A percentile compares a stretch with the other conserved stretches of the same genome.
These are phyloP conservation scores for Hypomyces perniciosus DNA, from an alignment of 2,329 filamentous ascomycete genomes.

Conservation along the genomic window DNA sequence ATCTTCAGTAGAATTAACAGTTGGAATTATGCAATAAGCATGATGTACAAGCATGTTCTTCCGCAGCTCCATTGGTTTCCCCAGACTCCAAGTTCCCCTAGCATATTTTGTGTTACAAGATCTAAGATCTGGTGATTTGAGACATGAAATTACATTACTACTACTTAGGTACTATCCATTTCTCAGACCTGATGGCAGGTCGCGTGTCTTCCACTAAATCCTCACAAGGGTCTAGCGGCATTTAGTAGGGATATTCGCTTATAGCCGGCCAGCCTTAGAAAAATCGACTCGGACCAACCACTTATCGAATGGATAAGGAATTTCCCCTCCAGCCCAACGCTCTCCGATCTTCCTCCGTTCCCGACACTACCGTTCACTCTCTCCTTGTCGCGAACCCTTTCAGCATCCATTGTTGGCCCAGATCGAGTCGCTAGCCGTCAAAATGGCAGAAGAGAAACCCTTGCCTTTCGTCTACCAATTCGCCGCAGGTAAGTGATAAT, in stretches of 20 bases:
- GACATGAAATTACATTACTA: too few relatives aligned
- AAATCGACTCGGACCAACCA: neutral
- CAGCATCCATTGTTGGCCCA: constrained; percentile 4
- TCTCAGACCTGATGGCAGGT: neutral
- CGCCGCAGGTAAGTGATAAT: constrained; percentile 61
- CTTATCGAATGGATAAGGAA: constrained; percentile 4
- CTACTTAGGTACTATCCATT: neutral
- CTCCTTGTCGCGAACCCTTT: constrained; percentile 18
- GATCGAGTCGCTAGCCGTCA: constrained; percentile 23
- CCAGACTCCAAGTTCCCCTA: too few relatives aligned
- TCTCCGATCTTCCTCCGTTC: constrained; percentile 13
- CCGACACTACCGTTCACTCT: constrained; percentile 4
- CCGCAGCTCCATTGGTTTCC: too few relatives aligned
- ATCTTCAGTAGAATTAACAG: too few relatives aligned
- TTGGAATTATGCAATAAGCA: too few relatives aligned
- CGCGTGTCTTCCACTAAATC: constrained; percentile 6
- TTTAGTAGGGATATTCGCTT: constrained; percentile 9
- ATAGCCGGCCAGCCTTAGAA: constrained; percentile 10
- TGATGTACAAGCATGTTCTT: too few relatives aligned
- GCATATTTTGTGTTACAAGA: too few relatives aligned
- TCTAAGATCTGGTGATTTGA: too few relatives aligned
- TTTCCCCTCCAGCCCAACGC: constrained; percentile 7
- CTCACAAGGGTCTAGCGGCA: constrained; percentile 2
- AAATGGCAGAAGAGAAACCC: constrained; percentile 64
- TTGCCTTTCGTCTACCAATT: constrained; percentile 94